Conservation (phyloP, 2,329 filamentous ascomycete genomes). For the Neofusicoccum sp. region DNA sequence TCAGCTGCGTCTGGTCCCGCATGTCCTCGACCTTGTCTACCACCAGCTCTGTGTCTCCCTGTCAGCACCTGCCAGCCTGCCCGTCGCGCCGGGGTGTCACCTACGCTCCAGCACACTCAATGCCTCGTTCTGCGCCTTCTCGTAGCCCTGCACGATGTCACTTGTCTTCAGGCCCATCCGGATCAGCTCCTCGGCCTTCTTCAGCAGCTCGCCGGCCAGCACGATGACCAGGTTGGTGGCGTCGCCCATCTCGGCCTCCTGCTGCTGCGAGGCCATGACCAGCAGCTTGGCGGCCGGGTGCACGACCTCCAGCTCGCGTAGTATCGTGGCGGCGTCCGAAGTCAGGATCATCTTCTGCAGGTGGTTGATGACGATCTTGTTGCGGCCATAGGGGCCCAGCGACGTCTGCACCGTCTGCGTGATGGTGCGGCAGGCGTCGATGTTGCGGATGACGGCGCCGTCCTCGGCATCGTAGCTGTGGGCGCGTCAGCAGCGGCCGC, state of each 20-base stretch:
- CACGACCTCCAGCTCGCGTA: conserved; percentile 96
- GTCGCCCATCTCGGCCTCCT: conserved; percentile 98
- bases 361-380: conserved; percentile 99
- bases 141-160: conserved; percentile 94
- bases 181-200: conserved; percentile 95
- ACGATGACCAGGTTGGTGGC: conserved; percentile 97
- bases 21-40: conserved; percentile 91
- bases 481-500: conserved; percentile 38
- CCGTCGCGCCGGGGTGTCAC: conserved; percentile 23
- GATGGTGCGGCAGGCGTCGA: conserved; percentile 96
- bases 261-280: conserved; percentile 98
- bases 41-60: conserved; percentile 64
- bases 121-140: conserved; percentile 88
- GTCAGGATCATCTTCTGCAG: conserved; percentile 99
- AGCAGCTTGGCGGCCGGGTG: conserved; percentile 96
- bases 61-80: not conserved
- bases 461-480: conserved; percentile 96
- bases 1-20: conserved; percentile 77
- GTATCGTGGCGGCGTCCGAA: conserved; percentile 94
- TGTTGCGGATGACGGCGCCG: conserved; percentile 97
- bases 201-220: conserved; percentile 89
- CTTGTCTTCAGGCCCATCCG: conserved; percentile 98
- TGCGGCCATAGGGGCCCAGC: conserved; percentile 93
- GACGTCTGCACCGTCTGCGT: conserved; percentile 96
- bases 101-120: conserved; percentile 77